Base-by-base conservation (phyloP, 2,329 filamentous ascomycete species). In the Fusarium oligoseptatum region DNA sequence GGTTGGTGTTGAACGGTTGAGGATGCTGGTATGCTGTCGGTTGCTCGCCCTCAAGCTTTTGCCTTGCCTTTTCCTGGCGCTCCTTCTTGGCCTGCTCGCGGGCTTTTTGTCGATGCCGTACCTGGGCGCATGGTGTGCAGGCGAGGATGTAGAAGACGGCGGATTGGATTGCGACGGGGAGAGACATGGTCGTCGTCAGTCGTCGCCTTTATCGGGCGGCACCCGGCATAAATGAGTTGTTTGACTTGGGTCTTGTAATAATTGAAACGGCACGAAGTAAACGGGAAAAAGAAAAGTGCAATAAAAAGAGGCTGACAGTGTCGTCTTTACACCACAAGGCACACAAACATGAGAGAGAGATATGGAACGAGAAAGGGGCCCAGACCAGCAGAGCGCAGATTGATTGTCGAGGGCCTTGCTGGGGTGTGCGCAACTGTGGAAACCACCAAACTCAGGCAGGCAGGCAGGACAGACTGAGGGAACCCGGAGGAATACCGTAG, bases 1-100 rank as follows among this genome's bases (percentile, higher is more conserved):
- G 92, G 79, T 98, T 98, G 32, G 95, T 97, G 79, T 92, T 92
- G 78, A 95, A 97, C 1, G 95, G 94, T 52, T 91, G 90, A 2
- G 93, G 95, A 78, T 98, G 95, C 60, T 91, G 88, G 82, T 97
- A 97, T 12, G 91, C 83, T 45, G 90, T 90, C 0, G 94, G 94
- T 80, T 95, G 90, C 74, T 95, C 90, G 64, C 88, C 88, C 76
- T 93, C 89, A 67, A 92, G 20, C 43, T 45, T 20, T 45, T 83
- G 68, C 20, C 87, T 89, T 55, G 88, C 88, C 81, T 93, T 92
- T 75, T 93, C 90, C 76, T 89, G 86, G 66, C 92, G 88, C 71
- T 93, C 91, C 77, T 88, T 89, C 80, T 91, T 91, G 60, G 94
- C 93, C 81, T 94, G 88, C 76, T 90, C 89, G 82, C 90, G 92